phyloP scores from a whole-genome alignment of 2,329 filamentous ascomycete species.

The Microdochium paspali region DNA sequence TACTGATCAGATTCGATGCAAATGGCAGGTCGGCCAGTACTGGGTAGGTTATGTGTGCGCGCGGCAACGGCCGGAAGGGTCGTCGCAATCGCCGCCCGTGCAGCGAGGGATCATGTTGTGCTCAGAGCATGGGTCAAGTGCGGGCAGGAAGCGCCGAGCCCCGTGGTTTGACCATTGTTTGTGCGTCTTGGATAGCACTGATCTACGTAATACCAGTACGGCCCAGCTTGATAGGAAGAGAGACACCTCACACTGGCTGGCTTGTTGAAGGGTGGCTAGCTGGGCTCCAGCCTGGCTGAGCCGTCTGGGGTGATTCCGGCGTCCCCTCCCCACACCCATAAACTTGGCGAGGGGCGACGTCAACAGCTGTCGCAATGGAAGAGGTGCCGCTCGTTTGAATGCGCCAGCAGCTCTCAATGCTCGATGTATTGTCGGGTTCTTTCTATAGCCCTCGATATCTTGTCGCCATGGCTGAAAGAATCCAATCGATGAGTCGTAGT shows the following conservation, averaged over 20 bases:
- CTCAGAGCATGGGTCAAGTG: not conserved
- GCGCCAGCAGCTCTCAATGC: not conserved
- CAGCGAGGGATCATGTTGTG: not conserved
- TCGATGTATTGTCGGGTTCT: not conserved
- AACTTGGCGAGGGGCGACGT: not conserved
- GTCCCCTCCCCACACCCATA: not conserved
- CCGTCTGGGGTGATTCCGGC: not conserved
- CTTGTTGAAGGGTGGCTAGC: not conserved
- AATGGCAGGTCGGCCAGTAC: too few relatives aligned
- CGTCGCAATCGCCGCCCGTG: not conserved
- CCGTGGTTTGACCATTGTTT: slow-evolving; percentile 1
- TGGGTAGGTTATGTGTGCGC: too few relatives aligned
- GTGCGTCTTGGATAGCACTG: not conserved
- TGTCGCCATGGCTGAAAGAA: not conserved
- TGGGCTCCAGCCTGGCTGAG: not conserved
- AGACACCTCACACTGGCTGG: not conserved
- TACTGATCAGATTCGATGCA: too few relatives aligned
- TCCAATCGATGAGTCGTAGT: not conserved
- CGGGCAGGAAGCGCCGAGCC: not conserved
- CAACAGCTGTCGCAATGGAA: not conserved
- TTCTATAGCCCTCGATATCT: not conserved
- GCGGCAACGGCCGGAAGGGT: not conserved
- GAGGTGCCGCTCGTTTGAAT: not conserved
- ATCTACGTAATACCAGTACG: too few relatives aligned
- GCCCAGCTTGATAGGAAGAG: not conserved